phyloP scores from a whole-genome alignment of 192 early-diverging fungal genomes.

The Umbelopsis ramanniana region DNA sequence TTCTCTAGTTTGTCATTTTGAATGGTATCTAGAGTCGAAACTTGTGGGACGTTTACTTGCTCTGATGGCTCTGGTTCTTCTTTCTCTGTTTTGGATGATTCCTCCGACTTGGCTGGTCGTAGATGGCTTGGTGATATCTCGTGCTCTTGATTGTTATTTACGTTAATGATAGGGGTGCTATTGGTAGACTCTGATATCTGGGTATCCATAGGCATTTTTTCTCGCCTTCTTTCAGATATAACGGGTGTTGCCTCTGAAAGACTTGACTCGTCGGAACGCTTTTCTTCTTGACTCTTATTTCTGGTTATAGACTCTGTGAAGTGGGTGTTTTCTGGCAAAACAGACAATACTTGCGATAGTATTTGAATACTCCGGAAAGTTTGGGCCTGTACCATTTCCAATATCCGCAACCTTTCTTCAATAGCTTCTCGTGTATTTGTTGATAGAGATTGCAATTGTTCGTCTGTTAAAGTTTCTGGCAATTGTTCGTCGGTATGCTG shows the following conservation, averaged over 20 bases:
- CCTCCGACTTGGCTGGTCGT: background rate
- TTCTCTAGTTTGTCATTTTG: background rate
- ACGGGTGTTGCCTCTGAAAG: background rate
- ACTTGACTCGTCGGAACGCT: background rate
- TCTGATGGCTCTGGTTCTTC: background rate
- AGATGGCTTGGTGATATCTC: background rate
- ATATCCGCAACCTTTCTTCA: constrained; percentile 64
- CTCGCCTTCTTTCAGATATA: background rate
- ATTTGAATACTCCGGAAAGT: constrained; percentile 52
- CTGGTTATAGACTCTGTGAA: background rate
- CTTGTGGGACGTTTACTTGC: too few species aligned
- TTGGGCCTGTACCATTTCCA: constrained; percentile 66
- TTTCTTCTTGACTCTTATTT: background rate
- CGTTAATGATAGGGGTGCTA: background rate
- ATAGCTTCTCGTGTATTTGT: constrained; percentile 63
- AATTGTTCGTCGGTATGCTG: background rate
- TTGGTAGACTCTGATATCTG: background rate
- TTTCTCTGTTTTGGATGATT: background rate
- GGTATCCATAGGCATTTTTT: constrained; percentile 23
- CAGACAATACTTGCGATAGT: constrained; percentile 46
- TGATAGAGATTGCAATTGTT: constrained; percentile 59
- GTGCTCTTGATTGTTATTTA: background rate
- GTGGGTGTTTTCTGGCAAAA: constrained; percentile 31
- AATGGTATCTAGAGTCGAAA: background rate
- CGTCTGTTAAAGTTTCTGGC: constrained; percentile 42